Conservation (phyloP, 2,329 filamentous ascomycete genomes). For the Aspergillus spinulosporus region DNA sequence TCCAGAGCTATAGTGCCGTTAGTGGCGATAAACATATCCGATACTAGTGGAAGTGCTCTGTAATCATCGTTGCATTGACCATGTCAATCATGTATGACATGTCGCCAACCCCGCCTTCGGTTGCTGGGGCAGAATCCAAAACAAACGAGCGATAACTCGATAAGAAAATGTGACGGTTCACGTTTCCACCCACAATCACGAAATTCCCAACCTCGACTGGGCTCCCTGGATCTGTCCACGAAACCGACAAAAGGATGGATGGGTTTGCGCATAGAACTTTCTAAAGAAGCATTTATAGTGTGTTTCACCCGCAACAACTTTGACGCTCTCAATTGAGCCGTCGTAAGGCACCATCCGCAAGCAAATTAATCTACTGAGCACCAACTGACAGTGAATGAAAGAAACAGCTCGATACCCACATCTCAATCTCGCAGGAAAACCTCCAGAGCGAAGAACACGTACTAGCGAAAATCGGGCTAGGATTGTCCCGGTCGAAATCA, state of each 20-base stretch:
- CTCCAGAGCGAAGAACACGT: no score
- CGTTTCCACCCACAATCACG: background rate
- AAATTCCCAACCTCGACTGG: background rate
- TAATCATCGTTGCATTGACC: background rate
- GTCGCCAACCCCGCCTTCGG: conserved; percentile 2
- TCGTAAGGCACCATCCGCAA: background rate
- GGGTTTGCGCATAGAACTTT: background rate
- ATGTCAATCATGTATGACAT: background rate
- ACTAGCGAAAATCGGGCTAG: background rate
- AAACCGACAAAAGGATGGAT: background rate
- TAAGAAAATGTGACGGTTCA: conserved; percentile 13
- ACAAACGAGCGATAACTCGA: conserved; percentile 13
- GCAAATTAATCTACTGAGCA: background rate
- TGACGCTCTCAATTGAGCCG: background rate
- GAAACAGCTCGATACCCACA: background rate
- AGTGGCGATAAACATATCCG: background rate
- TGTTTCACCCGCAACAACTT: background rate
- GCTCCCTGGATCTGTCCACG: background rate
- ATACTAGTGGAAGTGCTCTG: background rate
- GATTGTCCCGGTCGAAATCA: background rate
- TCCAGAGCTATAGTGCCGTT: no score
- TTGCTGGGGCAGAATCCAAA: conserved; percentile 18
- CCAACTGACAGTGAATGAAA: background rate
- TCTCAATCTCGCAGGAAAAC: no score
- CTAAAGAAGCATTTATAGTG: background rate